These are phyloP conservation scores for Kodamaea fukazawae DNA, from an alignment of 805 yeast genomes.

Conservation along the genomic window DNA sequence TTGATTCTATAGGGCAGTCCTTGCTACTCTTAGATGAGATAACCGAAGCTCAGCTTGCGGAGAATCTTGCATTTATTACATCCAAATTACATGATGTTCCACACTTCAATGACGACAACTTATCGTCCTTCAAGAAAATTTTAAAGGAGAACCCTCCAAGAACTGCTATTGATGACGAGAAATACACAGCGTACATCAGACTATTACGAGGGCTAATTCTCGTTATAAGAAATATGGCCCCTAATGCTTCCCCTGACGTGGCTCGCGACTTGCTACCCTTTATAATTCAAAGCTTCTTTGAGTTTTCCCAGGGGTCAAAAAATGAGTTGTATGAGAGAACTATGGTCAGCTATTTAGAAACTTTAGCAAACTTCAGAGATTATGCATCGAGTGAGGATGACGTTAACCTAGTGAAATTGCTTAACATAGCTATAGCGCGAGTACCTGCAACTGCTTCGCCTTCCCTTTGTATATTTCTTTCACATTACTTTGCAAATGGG, in stretches of 20 bases:
- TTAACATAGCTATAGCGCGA: no score
- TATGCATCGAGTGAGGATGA: not conserved
- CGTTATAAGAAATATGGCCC: constrained; percentile 5
- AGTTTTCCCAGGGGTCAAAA: not conserved
- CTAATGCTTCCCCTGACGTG: not conserved
- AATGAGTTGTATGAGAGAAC: constrained; percentile 2
- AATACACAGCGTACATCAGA: constrained; percentile 1
- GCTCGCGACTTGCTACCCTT: constrained; percentile 1
- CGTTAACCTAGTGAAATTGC: no score
- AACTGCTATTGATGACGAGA: not conserved
- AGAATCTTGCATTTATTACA: not conserved
- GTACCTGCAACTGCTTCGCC: not conserved
- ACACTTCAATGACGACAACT: not conserved
- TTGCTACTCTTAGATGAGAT: no score
- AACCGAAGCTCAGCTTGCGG: not conserved
- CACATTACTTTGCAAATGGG: not conserved
- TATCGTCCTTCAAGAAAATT: not conserved
- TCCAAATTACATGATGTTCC: not conserved
- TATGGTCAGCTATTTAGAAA: constrained; percentile 5
- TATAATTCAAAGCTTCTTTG: constrained; percentile 1
- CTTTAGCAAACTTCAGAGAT: constrained; percentile 8
- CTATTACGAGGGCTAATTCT: constrained; percentile 8
- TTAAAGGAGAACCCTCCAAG: constrained; percentile 1
- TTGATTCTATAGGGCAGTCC: no score
- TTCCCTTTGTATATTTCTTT: constrained; percentile 3